These are phyloP conservation scores for Rhododendron ferrugineum DNA, from an alignment of 148 eudicot species.

Conservation along the genomic window DNA sequence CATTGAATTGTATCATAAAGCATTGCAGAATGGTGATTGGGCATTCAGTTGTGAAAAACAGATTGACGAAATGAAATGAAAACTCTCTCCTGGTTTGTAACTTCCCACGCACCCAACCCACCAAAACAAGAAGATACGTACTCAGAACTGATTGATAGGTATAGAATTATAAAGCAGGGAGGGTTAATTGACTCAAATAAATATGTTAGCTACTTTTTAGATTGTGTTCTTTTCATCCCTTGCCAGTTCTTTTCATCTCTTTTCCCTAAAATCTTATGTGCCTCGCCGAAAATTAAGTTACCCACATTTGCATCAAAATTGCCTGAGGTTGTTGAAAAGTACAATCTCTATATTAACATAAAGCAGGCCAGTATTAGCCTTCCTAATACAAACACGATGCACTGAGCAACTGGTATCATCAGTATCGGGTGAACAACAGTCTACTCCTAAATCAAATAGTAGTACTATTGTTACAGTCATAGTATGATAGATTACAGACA, in stretches of 20 bases:
- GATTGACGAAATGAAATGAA: no score
- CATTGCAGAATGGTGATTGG: no score
- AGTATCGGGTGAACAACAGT: background rate
- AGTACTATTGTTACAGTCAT: background rate
- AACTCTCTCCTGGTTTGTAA: no score
- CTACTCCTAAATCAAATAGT: background rate
- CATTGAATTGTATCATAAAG: no score
- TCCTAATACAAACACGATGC: background rate
- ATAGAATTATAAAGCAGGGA: background rate
- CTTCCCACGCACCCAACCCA: no score
- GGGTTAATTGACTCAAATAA: no score
- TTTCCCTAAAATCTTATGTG: background rate
- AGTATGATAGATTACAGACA: background rate
- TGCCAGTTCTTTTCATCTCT: background rate
- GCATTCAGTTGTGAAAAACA: no score
- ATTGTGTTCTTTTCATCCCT: background rate
- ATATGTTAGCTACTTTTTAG: background rate
- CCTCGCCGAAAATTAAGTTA: background rate
- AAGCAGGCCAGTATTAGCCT: background rate
- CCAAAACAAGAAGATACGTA: no score
- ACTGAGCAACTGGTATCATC: background rate
- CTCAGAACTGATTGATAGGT: background rate
- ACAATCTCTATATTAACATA: background rate
- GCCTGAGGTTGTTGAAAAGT: background rate
- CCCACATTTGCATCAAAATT: background rate